Base-by-base conservation (phyloP, 1,284 basidiomycete genomes). In the Rhodotorula sp. region DNA sequence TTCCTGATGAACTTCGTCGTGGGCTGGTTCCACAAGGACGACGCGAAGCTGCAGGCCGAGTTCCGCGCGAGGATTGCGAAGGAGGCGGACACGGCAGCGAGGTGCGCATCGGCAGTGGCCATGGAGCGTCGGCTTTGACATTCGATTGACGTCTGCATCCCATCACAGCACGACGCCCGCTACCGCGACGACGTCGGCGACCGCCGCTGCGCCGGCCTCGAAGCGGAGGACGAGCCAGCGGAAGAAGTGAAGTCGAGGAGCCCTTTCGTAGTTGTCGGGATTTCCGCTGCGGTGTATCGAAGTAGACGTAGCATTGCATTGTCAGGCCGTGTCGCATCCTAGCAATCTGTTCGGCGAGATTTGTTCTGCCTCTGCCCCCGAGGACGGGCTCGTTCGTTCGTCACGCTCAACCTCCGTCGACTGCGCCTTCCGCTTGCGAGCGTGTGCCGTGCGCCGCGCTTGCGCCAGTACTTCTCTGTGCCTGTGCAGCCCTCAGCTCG, bases 1-100 rank as follows among this genome's bases (percentile, higher is more conserved):
- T 69, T 75, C 61, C 42, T 77, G 44, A 70, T 72, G 66, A 77
- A 77, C 63, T 67, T 77, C 23, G 70, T 73, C 45, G 53, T 74
- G 1, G 46, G 52, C 0, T 71, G 59, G 73, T 67, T 74, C 45
- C 73, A 74, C 61, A 64, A 65, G 61, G 49, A 48, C 27, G 58
- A 67, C 14, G 48, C 17, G 21, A 53, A 71, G 65, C 45, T 55
- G 7, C 60, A 67, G 54, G 27, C 21, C 3, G 10, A 45, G 45
- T 48, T 25, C 52, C 50, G 41, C 57, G 60, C 13, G 46, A 41
- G 21, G 54, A 23, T 34, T 34, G 34, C 34, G 23, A 44, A 42
- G 25, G 34, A 21, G 23, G 46, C 53, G n/a, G 53, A 16, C 19
- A 34, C 8, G 41, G 25, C 46, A 14, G 27, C 10, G 46, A n/a